Evolutionary conservation across 257 asterid genomes (phyloP).

Genomic region (Fraxinus cuspidata): DNA sequence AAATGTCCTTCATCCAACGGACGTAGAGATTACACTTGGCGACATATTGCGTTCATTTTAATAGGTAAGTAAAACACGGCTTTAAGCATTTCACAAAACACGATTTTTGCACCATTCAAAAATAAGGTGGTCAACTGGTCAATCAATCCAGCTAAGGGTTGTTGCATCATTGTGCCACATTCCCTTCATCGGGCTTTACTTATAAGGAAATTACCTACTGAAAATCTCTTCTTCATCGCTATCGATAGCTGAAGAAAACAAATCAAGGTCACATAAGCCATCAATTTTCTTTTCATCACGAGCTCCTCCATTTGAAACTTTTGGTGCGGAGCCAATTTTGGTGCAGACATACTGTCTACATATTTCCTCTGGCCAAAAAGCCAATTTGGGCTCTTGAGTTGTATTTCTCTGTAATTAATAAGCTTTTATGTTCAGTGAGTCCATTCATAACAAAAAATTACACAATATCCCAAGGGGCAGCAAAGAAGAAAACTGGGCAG

Average conservation of each 20-base stretch:
- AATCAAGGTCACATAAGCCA: conserved; percentile 58
- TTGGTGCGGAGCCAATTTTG: conserved; percentile 50
- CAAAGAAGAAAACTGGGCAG: conserved; percentile 2
- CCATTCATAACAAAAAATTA: not conserved
- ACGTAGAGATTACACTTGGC: too few species aligned
- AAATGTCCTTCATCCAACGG: too few species aligned
- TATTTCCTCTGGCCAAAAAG: conserved; percentile 92
- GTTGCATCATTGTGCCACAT: too few species aligned
- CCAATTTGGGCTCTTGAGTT: conserved; percentile 96
- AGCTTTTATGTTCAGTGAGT: conserved; percentile 11
- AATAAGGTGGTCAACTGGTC: too few species aligned
- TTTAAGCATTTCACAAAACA: too few species aligned
- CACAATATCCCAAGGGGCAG: not conserved
- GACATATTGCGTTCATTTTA: too few species aligned
- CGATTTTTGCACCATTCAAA: too few species aligned
- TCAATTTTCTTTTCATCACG: conserved; percentile 50
- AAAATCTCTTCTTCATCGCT: conserved; percentile 83
- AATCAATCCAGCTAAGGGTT: too few species aligned
- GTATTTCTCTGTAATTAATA: conserved; percentile 70
- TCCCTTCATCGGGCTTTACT: too few species aligned
- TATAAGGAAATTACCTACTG: conserved; percentile 49
- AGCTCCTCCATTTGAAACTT: conserved; percentile 46
- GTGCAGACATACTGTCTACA: conserved; percentile 56
- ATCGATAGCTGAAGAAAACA: conserved; percentile 64
- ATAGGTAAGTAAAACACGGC: too few species aligned